phyloP scores from a whole-genome alignment of 176 grass and related monocot genomes.

The Rhynchospora breviuscula region DNA sequence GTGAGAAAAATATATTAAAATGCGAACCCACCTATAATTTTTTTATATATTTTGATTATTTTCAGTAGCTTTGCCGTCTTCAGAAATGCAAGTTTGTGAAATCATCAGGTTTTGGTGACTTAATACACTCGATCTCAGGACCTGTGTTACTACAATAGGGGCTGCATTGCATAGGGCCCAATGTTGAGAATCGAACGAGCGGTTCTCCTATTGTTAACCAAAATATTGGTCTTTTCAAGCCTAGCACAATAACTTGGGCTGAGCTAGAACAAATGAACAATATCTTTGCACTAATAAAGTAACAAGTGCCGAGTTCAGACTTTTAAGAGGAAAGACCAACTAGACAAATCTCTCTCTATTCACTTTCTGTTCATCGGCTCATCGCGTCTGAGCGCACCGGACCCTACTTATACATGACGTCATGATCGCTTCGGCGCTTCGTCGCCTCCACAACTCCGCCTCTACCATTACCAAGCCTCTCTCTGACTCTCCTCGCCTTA shows the following conservation, averaged over 20 bases:
- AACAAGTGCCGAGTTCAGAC: no score
- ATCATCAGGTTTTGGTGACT: not conserved
- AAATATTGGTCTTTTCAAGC: no score
- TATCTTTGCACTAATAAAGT: no score
- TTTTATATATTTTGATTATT: not conserved
- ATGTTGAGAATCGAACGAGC: no score
- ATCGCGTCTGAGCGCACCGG: not conserved
- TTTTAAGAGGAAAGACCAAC: no score
- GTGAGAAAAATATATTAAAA: no score
- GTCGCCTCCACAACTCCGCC: constrained; percentile 33
- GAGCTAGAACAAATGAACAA: no score
- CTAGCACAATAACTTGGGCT: not conserved
- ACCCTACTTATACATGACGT: not conserved
- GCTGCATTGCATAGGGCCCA: no score
- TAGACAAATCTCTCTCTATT: not conserved
- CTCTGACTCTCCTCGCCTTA: constrained; percentile 48
- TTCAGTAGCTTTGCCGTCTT: not conserved
- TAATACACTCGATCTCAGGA: not conserved
- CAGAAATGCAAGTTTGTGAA: not conserved
- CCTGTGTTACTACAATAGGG: no score
- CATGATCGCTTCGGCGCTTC: constrained; percentile 27
- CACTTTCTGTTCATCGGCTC: not conserved
- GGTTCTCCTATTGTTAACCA: no score
- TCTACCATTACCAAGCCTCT: constrained; percentile 10
- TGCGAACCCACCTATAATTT: no score